phyloP scores from a whole-genome alignment of 495 filamentous ascomycete species.

The Hypoxylon fragiforme region DNA sequence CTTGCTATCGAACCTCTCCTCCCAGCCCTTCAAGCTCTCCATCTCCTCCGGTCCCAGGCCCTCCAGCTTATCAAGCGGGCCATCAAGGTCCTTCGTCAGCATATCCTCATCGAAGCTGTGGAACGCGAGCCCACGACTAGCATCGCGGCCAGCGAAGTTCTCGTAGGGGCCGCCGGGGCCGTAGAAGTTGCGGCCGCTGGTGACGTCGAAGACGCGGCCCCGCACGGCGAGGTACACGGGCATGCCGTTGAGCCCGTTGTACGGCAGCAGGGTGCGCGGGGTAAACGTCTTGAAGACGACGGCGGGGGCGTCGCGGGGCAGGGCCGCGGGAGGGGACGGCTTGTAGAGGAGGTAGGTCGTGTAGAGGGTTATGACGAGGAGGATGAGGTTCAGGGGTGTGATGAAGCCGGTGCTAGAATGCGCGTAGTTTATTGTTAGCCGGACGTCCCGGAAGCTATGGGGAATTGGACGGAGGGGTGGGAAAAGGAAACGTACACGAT shows the following conservation, averaged over 20 bases:
- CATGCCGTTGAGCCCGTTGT: slow-evolving; percentile 73
- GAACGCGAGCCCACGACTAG: slow-evolving; percentile 84
- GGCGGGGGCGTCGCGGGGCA: slow-evolving; percentile 69
- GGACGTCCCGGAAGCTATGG: slow-evolving; percentile 2
- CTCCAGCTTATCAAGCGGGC: slow-evolving; percentile 78
- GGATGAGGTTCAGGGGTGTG: slow-evolving; percentile 78
- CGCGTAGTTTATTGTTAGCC: slow-evolving; percentile 15
- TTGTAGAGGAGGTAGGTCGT: slow-evolving; percentile 70
- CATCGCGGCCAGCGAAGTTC: slow-evolving; percentile 94
- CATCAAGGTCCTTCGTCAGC: slow-evolving; percentile 90
- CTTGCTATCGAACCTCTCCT: slow-evolving; percentile 89
- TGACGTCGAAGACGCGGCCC: slow-evolving; percentile 85
- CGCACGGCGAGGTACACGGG: slow-evolving; percentile 86
- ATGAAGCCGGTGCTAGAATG: slow-evolving; percentile 58
- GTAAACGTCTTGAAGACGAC: slow-evolving; percentile 91
- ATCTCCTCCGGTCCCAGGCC: slow-evolving; percentile 76
- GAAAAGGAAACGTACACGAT: slow-evolving; percentile 31
- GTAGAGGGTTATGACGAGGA: slow-evolving; percentile 69
- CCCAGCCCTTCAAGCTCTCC: slow-evolving; percentile 85
- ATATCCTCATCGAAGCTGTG: slow-evolving; percentile 96
- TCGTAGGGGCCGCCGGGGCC: slow-evolving; percentile 90
- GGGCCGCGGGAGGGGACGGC: slow-evolving; percentile 56
- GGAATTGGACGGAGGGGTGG: slow-evolving; percentile 11
- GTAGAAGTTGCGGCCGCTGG: slow-evolving; percentile 84
- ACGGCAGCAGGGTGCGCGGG: slow-evolving; percentile 80